Evolutionary conservation across 306 rosid species (phyloP), one percentile per base, ranked within the genome.

Genomic region (Vigna unguiculata): DNA sequence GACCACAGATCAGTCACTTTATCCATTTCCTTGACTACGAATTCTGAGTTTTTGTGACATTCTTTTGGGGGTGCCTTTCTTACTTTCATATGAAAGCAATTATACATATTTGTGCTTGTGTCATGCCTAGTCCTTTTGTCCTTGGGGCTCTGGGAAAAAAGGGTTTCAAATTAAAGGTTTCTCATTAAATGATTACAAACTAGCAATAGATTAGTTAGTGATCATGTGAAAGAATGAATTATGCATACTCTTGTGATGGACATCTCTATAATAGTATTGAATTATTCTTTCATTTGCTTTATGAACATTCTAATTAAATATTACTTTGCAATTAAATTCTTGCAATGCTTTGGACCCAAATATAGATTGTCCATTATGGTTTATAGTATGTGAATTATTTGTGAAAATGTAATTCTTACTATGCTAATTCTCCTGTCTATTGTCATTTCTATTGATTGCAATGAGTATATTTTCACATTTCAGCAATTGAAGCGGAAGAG

Each of bases 401-500:
- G 14, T 53, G 38, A 13, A 71, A 64, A 71, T 46, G 13, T 16
- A 66, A 21, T 63, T 65, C 57, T 78, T 46, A 49, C n/a, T 9
- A 25, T 78, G 53, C 66, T 57, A 51, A 63, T 83, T 69, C 53
- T 76, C 30, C 22, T 65, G 10, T 57, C n/a, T 46, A 65, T 57
- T 41, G 12, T 63, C 19, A 70, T 78, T 64, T 65, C 17, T 47
- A 69, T 48, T 71, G 68, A 30, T 53, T 32, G 43, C 64, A 58
- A 58, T 17, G 28, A 69, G 67, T 64, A 65, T 79, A 25, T 81
- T 36, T 34, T 48, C 48, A 70, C 80, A 53, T 81, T 63, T 74
- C 86, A 84, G 90, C 96, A 75, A 81, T 79, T 88, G 78, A 95
- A 95, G 91, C 76, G 96, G 88, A 95, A 90, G 89, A 89, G 81